Base-by-base conservation (phyloP, 2,329 filamentous ascomycete genomes). In the Ophiocordyceps robertsii region DNA sequence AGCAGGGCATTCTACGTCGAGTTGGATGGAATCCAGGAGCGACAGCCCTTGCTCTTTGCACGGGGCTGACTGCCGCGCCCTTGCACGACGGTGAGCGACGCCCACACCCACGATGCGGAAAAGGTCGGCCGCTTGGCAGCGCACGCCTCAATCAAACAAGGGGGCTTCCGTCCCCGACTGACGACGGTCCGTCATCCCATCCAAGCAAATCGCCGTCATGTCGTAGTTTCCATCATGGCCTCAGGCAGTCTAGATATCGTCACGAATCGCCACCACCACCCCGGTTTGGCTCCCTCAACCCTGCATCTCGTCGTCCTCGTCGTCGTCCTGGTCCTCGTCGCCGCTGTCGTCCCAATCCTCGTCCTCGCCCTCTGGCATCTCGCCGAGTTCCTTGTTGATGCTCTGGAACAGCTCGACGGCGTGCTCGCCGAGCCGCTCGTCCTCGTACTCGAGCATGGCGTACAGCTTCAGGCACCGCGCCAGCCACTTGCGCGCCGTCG, bases 391-490 rank as follows among this genome's bases (percentile, higher is more conserved):
- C 45, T 73, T 68, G 50, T 74, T 76, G 45, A 88, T 75, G 43
- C 66, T 69, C 35, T 68, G 66, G 37, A 87, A 64, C 37, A 93
- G 68, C 65, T 92, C 84, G 45, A 72, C 66, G 0, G 84, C 80
- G 57, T 93, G 86, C 46, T 84, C 78, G 41, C 79, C 78, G 24
- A 93, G 66, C 49, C 82, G 70, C 46, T 87, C 82, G 51, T 93
- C 86, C 58, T 93, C 89, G 58, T 95, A 96, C 41, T 90, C 80
- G 52, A 92, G 73, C 53, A 75, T 57, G 33, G 76, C 67, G 59
- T 85, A 96, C n/a, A 95, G 72, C 56, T 80, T 80, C 49, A 93
- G 68, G 56, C 86, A 85, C 54, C 84, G 84, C 44, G 77, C 79
- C 38, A 96, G 69, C 86, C 89, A 95, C 55, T 84, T 79, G 43